These are phyloP conservation scores for Phytophthora citrophthora DNA, from an alignment of 352 stramenopile species.

Conservation along the genomic window DNA sequence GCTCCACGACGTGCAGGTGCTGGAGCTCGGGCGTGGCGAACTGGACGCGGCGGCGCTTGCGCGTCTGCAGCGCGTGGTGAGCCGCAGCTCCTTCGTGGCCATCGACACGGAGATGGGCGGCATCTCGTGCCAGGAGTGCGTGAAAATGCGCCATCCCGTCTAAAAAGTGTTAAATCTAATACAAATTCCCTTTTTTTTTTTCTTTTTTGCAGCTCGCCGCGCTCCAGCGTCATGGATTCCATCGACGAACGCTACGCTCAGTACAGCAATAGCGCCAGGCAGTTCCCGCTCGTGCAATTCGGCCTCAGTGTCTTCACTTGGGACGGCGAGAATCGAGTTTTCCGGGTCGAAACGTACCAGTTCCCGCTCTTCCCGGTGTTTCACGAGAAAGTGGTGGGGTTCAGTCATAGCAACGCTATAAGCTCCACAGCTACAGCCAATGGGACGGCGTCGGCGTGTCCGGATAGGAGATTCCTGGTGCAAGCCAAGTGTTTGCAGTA, in stretches of 20 bases:
- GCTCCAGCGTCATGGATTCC: constrained; percentile 75
- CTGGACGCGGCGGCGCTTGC: constrained; percentile 34
- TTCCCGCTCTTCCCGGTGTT: constrained; percentile 80
- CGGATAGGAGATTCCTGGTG: constrained; percentile 67
- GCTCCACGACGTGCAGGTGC: constrained; percentile 33
- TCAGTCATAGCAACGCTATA: neutral
- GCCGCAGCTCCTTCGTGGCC: constrained; percentile 63
- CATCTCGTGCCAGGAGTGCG: constrained; percentile 71
- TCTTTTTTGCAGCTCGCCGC: constrained; percentile 28
- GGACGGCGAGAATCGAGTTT: constrained; percentile 42
- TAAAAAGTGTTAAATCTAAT: constrained; percentile 3
- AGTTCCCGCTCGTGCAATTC: constrained; percentile 81
- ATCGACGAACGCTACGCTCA: constrained; percentile 73
- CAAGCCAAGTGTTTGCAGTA: constrained; percentile 83
- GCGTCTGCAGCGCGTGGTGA: constrained; percentile 40
- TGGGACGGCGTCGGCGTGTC: constrained; percentile 21
- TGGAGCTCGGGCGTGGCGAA: constrained; percentile 39
- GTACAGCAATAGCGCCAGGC: constrained; percentile 53
- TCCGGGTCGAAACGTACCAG: constrained; percentile 70
- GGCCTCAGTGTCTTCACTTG: constrained; percentile 75
- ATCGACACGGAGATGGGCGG: constrained; percentile 84
- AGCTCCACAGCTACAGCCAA: neutral
- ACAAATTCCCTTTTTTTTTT: neutral
- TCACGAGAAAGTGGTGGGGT: constrained; percentile 31
- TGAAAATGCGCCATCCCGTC: constrained; percentile 7